Percentiles rank a stretch among this genome's conserved stretches.
phyloP scores from a whole-genome alignment of 768 basidiomycete genomes.

The Pleurotus citrinopileatus region DNA sequence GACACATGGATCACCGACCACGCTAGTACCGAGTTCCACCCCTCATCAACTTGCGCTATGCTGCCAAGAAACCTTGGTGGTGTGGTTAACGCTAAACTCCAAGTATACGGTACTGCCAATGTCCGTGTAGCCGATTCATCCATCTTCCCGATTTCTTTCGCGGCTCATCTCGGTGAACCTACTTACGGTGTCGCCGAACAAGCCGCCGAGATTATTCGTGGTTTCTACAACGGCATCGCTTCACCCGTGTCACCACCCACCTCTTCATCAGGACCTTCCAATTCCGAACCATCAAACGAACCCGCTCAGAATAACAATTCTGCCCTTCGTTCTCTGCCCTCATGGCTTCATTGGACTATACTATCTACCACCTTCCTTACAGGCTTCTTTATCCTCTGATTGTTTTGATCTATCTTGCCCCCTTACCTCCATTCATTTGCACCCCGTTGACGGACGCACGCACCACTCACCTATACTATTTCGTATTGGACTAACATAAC shows the following conservation, averaged over 20 bases:
- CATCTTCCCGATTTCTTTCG: constrained; percentile 3
- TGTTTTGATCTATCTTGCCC: not conserved
- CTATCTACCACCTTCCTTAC: not conserved
- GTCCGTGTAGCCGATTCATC: constrained; percentile 53
- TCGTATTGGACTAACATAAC: not conserved
- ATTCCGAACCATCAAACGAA: not conserved
- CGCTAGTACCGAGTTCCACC: constrained; percentile 59
- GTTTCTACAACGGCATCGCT: constrained; percentile 4
- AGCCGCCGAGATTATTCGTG: constrained; percentile 44
- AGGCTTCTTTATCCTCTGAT: not conserved
- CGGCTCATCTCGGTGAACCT: constrained; percentile 25
- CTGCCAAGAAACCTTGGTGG: constrained; percentile 49
- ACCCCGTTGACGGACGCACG: not conserved
- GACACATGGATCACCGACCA: constrained; percentile 45
- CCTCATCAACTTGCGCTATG: constrained; percentile 56
- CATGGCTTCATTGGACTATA: not conserved
- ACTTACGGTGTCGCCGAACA: constrained; percentile 56
- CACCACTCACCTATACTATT: not conserved
- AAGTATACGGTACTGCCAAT: constrained; percentile 44
- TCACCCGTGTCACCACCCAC: constrained; percentile 6
- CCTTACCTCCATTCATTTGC: not conserved
- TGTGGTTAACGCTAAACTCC: constrained; percentile 44
- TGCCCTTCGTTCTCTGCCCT: not conserved
- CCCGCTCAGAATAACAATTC: not conserved
- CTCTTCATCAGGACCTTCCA: not conserved